Evolutionary conservation across 1,139 yeast species (phyloP).

Genomic region (Wickerhamomyces sp.): DNA sequence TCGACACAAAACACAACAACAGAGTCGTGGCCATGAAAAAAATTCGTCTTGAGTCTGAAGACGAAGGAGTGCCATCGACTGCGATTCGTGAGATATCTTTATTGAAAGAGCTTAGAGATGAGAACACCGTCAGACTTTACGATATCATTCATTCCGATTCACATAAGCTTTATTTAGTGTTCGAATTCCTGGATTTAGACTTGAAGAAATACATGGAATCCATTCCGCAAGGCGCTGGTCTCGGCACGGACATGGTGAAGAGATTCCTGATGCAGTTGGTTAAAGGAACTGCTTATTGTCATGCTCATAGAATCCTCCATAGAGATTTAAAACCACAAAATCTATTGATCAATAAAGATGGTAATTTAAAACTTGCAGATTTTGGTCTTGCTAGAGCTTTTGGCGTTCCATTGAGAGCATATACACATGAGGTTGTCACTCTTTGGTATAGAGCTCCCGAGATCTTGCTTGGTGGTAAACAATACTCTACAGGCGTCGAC

Average conservation of each 20-base stretch:
- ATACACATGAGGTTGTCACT: slow-evolving; percentile 96
- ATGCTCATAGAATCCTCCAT: slow-evolving; percentile 89
- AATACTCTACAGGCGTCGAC: slow-evolving; percentile 96
- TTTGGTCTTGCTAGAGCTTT: slow-evolving; percentile 96
- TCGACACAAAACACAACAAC: slow-evolving; percentile 83
- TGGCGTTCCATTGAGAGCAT: slow-evolving; percentile 94
- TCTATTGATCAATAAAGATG: slow-evolving; percentile 88
- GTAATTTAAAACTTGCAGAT: slow-evolving; percentile 92
- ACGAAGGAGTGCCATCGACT: slow-evolving; percentile 98
- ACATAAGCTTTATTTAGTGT: slow-evolving; percentile 87
- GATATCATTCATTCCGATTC: slow-evolving; percentile 98
- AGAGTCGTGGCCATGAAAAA: slow-evolving; percentile 92
- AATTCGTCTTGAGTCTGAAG: slow-evolving; percentile 93
- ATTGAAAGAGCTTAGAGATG: slow-evolving; percentile 87
- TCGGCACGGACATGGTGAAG: slow-evolving; percentile 87
- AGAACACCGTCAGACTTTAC: slow-evolving; percentile 83
- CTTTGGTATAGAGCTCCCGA: slow-evolving; percentile 99
- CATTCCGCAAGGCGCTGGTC: slow-evolving; percentile 85
- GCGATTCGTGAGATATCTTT: slow-evolving; percentile 95
- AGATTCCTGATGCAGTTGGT: slow-evolving; percentile 90
- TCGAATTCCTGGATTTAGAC: slow-evolving; percentile 91
- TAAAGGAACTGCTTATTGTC: slow-evolving; percentile 92
- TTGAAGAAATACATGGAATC: slow-evolving; percentile 95
- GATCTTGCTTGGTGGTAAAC: slow-evolving; percentile 91
- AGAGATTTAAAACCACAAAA: slow-evolving; percentile 97